These are phyloP conservation scores for Leccinum uliginosum DNA, from an alignment of 768 basidiomycete genomes.

Conservation along the genomic window DNA sequence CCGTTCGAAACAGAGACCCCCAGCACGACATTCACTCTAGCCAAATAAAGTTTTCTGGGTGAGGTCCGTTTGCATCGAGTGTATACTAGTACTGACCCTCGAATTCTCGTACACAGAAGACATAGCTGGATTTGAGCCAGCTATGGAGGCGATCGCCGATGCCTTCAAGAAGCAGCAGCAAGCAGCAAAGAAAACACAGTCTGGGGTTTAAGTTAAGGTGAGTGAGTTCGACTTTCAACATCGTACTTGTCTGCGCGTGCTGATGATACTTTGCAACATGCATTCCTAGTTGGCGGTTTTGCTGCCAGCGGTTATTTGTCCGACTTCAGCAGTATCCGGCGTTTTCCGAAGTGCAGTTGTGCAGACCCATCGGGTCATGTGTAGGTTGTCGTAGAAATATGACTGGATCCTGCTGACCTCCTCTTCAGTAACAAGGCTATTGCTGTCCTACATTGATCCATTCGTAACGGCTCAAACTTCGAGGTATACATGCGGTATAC, in stretches of 20 bases:
- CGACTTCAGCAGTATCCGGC: conserved; percentile 36
- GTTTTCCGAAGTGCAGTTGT: conserved; percentile 37
- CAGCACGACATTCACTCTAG: conserved; percentile 33
- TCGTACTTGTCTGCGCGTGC: not conserved
- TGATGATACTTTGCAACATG: conserved; percentile 18
- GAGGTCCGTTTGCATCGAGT: not conserved
- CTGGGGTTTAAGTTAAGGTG: conserved; percentile 26
- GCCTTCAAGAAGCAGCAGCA: conserved; percentile 30
- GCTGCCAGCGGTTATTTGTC: conserved; percentile 45
- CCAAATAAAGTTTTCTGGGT: conserved; percentile 37
- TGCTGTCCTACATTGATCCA: conserved; percentile 39
- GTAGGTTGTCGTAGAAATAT: conserved; percentile 24
- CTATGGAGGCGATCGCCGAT: conserved; percentile 32
- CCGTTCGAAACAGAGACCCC: conserved; percentile 30
- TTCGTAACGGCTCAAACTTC: conserved; percentile 42
- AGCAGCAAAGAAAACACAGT: conserved; percentile 11
- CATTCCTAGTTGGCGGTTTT: conserved; percentile 49
- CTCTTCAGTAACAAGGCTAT: conserved; percentile 40
- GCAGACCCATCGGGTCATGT: conserved; percentile 44
- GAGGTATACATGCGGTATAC: conserved; percentile 36
- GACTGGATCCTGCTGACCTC: not conserved
- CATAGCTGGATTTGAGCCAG: conserved; percentile 39
- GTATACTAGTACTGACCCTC: not conserved
- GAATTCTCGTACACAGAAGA: conserved; percentile 23
- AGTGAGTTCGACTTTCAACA: not conserved